Conservation (phyloP, 2,329 filamentous ascomycete species). For the Trichoderma aggressivum region DNA sequence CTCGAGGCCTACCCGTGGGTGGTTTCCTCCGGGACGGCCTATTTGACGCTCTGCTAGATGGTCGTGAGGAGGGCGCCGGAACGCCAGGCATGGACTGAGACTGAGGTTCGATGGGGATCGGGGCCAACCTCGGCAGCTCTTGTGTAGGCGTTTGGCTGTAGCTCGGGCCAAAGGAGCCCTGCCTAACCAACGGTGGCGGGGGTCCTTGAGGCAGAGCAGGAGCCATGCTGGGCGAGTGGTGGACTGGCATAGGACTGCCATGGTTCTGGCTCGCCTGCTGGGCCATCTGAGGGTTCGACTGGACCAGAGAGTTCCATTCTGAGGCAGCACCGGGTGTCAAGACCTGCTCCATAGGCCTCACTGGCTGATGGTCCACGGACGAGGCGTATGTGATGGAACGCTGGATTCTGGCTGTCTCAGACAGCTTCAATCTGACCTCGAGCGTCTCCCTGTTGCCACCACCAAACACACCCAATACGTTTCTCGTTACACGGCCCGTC, state of each 20-base stretch:
- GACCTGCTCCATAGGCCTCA: slow-evolving; percentile 32
- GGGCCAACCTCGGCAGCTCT: slow-evolving; percentile 36
- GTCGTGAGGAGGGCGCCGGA: slow-evolving; percentile 45
- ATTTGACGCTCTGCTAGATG: slow-evolving; percentile 58
- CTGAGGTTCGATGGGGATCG: slow-evolving; percentile 30
- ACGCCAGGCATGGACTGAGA: slow-evolving; percentile 22
- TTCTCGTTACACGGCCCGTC: slow-evolving; percentile 86
- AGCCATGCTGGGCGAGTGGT: slow-evolving; percentile 33
- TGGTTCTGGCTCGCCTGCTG: slow-evolving; percentile 26
- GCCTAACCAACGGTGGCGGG: slow-evolving; percentile 23
- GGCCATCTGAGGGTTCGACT: slow-evolving; percentile 60
- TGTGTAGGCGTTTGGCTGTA: slow-evolving; percentile 25
- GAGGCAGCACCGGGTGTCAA: slow-evolving; percentile 59
- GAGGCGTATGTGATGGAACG: slow-evolving; percentile 27
- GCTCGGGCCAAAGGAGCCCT: slow-evolving; percentile 29
- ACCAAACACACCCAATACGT: slow-evolving; percentile 77
- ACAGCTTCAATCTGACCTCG: slow-evolving; percentile 87
- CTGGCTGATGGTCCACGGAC: slow-evolving; percentile 18
- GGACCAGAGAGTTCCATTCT: slow-evolving; percentile 76
- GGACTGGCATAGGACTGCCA: not conserved
- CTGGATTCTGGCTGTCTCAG: slow-evolving; percentile 64
- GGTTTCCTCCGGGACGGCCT: slow-evolving; percentile 37
- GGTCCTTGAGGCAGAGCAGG: slow-evolving; percentile 36
- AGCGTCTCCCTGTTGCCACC: slow-evolving; percentile 82
- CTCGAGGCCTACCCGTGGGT: slow-evolving; percentile 54